Evolutionary conservation across 163 green algal genomes (phyloP).

Genomic region (Chlamydomonas reinhardtii): DNA sequence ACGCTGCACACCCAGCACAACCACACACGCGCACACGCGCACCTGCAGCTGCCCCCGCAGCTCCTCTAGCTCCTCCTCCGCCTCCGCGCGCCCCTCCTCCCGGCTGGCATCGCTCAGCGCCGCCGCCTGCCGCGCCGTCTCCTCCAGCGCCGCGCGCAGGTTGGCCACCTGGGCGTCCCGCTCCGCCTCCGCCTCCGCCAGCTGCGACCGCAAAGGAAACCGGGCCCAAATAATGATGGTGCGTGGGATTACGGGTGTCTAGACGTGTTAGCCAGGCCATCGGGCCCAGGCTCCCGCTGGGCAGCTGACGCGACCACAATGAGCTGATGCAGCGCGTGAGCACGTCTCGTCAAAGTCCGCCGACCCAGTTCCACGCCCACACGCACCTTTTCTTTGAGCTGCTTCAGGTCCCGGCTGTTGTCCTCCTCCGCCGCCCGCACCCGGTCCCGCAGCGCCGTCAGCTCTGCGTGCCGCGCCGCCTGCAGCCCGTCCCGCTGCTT

Average conservation of each 20-base stretch:
- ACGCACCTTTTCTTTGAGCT: background rate
- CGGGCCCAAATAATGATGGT: no score
- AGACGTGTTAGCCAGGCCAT: no score
- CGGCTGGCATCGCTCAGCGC: background rate
- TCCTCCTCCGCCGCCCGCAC: background rate
- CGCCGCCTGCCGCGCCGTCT: background rate
- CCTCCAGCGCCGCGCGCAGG: conserved; percentile 26
- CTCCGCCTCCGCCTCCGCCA: background rate
- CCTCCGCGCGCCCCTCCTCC: background rate
- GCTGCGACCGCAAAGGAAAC: no score
- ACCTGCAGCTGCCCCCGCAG: conserved; percentile 30
- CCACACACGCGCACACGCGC: no score
- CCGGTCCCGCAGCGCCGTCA: background rate
- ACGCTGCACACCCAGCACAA: no score
- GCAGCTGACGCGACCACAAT: no score
- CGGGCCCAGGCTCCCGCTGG: no score
- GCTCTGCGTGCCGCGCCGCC: background rate
- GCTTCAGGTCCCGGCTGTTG: background rate
- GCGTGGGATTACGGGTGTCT: no score
- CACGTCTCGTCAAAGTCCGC: no score
- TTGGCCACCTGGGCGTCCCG: conserved; percentile 30
- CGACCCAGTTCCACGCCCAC: no score
- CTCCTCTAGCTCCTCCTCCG: conserved; percentile 13
- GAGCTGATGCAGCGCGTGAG: no score
- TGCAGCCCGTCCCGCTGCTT: conserved; percentile 5